Evolutionary conservation across 1,284 basidiomycete species (phyloP).

Genomic region (Pisolithus thermaeus): DNA sequence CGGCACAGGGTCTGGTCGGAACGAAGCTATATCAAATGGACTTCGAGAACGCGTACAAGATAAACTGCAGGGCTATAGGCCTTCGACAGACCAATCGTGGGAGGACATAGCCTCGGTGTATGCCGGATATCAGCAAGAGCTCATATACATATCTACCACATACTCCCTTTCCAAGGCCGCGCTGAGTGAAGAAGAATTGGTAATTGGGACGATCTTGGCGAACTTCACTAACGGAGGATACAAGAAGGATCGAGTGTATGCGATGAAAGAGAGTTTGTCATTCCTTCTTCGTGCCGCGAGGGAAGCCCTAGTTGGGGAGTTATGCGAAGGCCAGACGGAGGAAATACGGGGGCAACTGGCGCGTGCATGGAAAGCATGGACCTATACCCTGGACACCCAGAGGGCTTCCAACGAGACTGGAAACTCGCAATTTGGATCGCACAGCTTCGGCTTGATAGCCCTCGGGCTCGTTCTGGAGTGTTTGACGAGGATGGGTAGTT

Average conservation of each 20-base stretch:
- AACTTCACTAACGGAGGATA: conserved; percentile 56
- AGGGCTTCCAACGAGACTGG: conserved; percentile 5
- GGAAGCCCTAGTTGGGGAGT: conserved; percentile 35
- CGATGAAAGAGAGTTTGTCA: conserved; percentile 56
- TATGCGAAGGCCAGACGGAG: conserved; percentile 18
- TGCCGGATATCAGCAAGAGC: conserved; percentile 52
- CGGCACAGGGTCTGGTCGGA: conserved; percentile 22
- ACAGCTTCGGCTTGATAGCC: conserved; percentile 65
- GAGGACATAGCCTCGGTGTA: conserved; percentile 35
- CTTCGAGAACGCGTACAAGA: conserved; percentile 37
- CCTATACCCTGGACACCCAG: conserved; percentile 37
- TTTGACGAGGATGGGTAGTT: conserved; percentile 39
- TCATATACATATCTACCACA: conserved; percentile 61
- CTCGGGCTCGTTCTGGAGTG: conserved; percentile 55
- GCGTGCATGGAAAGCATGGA: conserved; percentile 61
- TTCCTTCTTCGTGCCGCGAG: conserved; percentile 51
- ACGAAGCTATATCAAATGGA: conserved; percentile 45
- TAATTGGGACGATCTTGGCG: conserved; percentile 66
- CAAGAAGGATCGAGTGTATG: conserved; percentile 53
- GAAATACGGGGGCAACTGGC: conserved; percentile 41
- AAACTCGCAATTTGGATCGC: conserved; percentile 41
- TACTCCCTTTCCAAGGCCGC: conserved; percentile 57
- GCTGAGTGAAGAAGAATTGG: conserved; percentile 67
- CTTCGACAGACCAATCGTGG: conserved; percentile 29
- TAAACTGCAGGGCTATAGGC: conserved; percentile 28